Base-by-base conservation (phyloP, 495 filamentous ascomycete species). In the Daldinia bambusicola region DNA sequence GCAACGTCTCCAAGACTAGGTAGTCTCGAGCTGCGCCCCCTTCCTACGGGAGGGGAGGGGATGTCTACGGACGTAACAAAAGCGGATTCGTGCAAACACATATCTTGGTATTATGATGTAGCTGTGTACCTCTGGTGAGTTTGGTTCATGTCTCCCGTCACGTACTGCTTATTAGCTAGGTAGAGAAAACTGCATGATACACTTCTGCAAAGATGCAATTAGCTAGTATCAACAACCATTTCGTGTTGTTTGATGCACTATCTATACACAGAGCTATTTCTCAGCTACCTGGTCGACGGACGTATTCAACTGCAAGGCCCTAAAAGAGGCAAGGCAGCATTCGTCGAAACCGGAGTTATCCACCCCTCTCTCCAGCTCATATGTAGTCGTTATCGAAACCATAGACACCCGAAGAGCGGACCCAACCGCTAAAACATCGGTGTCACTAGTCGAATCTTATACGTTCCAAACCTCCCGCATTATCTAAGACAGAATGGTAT, bases 401-500 rank as follows among this genome's bases (percentile, higher is more conserved):
- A 56, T 12, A 1, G 13, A 63, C 16, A 53, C 20, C 26, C 1
- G 48, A 53, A 55, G 18, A 22, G 51, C n/a, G 60, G 45, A 31
- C 48, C 32, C 16, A 14, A 20, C 51, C 51, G 36, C 37, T 32
- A 40, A 56, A 66, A 52, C 20, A 56, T 18, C 13, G 18, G 20
- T 43, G 10, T 13, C 34, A 31, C 38, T 48, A 55, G 14, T 36
- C 34, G 26, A 43, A 57, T 36, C 40, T 38, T 52, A 58, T 64
- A 41, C 63, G 37, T 55, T 37, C 69, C 64, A 50, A 59, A 16
- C 20, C 48, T 31, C n/a, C 14, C 48, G 14, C 26, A 53, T 26
- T 26, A 63, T 72, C 52, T 58, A 63, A 67, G 41, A 43, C 53
- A 65, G 45, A 67, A 59, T 68, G 70, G 64, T 67, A 67, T 72